These are phyloP conservation scores for Pythium utonaiense DNA, from an alignment of 352 stramenopile genomes.

Conservation along the genomic window DNA sequence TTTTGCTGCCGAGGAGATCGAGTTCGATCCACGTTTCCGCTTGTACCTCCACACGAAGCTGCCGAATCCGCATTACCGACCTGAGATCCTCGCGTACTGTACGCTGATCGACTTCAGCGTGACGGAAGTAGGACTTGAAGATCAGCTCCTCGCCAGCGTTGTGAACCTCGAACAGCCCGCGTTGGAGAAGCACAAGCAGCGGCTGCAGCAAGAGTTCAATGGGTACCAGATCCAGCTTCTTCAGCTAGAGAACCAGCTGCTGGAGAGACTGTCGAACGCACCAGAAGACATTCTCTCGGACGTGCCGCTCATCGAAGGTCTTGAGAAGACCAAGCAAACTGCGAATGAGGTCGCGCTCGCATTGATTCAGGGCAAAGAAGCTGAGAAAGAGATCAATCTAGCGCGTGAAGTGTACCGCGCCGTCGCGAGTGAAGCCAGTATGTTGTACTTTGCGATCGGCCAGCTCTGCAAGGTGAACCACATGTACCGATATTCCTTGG, in stretches of 20 bases:
- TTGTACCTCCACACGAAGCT: conserved; percentile 91
- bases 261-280: conserved; percentile 89
- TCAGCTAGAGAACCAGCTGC: conserved; percentile 85
- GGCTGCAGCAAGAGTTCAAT: conserved; percentile 89
- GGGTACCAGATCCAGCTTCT: conserved; percentile 91
- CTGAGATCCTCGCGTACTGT: conserved; percentile 90
- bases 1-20: conserved; percentile 86
- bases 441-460: conserved; percentile 92
- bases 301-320: conserved; percentile 88
- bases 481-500: conserved; percentile 94
- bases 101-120: conserved; percentile 95
- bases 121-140: conserved; percentile 87
- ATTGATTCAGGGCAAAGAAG: conserved; percentile 79
- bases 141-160: conserved; percentile 87
- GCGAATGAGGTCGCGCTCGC: conserved; percentile 84
- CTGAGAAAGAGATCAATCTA: conserved; percentile 90
- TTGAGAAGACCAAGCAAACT: conserved; percentile 90
- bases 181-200: conserved; percentile 87
- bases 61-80: conserved; percentile 90
- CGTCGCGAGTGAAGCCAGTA: conserved; percentile 84
- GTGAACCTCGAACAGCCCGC: conserved; percentile 89
- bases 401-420: conserved; percentile 89
- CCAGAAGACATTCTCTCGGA: conserved; percentile 91
- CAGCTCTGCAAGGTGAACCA: conserved; percentile 88
- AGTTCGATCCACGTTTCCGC: conserved; percentile 85